A percentile compares a stretch with the other conserved stretches of the same genome.
These are phyloP conservation scores for Tagetes patula DNA, from an alignment of 129 eudicot species.

Conservation along the genomic window DNA sequence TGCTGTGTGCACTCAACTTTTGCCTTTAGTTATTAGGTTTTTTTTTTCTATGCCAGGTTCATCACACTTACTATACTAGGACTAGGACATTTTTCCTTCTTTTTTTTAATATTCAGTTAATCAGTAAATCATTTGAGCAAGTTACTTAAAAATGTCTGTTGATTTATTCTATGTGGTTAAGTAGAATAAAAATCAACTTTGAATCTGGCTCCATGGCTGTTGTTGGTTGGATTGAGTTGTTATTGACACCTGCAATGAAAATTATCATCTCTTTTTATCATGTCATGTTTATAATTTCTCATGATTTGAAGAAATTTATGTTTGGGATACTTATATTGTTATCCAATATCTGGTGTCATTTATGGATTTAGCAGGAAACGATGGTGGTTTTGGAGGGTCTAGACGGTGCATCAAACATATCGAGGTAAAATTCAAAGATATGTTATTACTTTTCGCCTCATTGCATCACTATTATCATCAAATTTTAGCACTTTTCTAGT, in stretches of 20 bases:
- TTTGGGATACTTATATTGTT: not conserved
- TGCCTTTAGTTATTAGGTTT: too few relatives aligned
- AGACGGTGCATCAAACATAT: slow-evolving; percentile 18
- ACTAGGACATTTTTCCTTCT: too few relatives aligned
- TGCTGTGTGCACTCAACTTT: too few relatives aligned
- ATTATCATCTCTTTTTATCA: not conserved
- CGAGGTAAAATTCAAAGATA: slow-evolving; percentile 24
- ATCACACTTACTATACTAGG: too few relatives aligned
- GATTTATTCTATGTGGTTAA: too few relatives aligned
- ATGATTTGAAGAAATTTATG: not conserved
- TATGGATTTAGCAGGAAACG: slow-evolving; percentile 14
- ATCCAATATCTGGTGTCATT: not conserved
- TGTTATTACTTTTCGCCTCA: slow-evolving; percentile 2
- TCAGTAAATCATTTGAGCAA: too few relatives aligned
- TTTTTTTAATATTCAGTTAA: too few relatives aligned
- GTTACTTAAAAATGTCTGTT: too few relatives aligned
- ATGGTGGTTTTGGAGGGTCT: slow-evolving; percentile 23
- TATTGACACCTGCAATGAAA: not conserved
- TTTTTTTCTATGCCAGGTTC: too few relatives aligned
- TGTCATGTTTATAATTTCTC: not conserved
- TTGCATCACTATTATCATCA: not conserved
- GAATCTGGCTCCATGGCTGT: not conserved
- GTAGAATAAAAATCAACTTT: not conserved
- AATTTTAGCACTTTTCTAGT: slow-evolving; percentile 1
- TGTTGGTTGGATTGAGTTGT: not conserved